A percentile compares a stretch with the other conserved stretches of the same genome.
Conservation (phyloP, 352 stramenopile species). For the Phytopythium mirpurense region DNA sequence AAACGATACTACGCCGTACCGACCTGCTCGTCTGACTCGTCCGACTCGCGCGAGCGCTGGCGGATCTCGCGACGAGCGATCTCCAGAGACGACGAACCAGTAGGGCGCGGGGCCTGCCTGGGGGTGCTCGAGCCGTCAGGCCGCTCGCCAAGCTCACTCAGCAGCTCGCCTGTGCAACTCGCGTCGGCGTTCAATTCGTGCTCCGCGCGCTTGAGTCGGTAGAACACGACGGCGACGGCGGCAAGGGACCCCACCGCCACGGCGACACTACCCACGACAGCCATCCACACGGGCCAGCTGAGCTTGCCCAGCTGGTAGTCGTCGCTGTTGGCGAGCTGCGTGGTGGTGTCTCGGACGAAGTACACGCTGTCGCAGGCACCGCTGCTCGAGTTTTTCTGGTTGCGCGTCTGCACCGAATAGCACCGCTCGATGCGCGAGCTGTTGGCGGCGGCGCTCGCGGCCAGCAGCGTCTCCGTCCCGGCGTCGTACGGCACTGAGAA, state of each 20-base stretch:
- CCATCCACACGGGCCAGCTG: slow-evolving; percentile 37
- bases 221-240: slow-evolving; percentile 41
- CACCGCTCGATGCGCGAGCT: slow-evolving; percentile 45
- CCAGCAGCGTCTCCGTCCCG: slow-evolving; percentile 13
- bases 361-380: slow-evolving; percentile 62
- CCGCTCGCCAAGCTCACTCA: slow-evolving; percentile 24
- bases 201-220: slow-evolving; percentile 35
- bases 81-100: background rate
- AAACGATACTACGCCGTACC: background rate
- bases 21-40: slow-evolving; percentile 1
- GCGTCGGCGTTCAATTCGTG: slow-evolving; percentile 10
- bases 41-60: slow-evolving; percentile 5
- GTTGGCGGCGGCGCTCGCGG: slow-evolving; percentile 20
- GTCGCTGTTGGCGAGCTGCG: slow-evolving; percentile 48
- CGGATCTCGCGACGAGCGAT: background rate
- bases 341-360: slow-evolving; percentile 51
- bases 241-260: slow-evolving; percentile 39
- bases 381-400: slow-evolving; percentile 33
- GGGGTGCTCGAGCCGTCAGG: background rate
- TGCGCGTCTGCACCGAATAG: slow-evolving; percentile 70
- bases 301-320: slow-evolving; percentile 58
- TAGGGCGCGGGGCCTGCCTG: background rate
- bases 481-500: slow-evolving; percentile 35
- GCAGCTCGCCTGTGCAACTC: slow-evolving; percentile 28
- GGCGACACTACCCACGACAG: slow-evolving; percentile 55